Base-by-base conservation (phyloP, 202 grass and related monocot species). In the Panicum virgatum region DNA sequence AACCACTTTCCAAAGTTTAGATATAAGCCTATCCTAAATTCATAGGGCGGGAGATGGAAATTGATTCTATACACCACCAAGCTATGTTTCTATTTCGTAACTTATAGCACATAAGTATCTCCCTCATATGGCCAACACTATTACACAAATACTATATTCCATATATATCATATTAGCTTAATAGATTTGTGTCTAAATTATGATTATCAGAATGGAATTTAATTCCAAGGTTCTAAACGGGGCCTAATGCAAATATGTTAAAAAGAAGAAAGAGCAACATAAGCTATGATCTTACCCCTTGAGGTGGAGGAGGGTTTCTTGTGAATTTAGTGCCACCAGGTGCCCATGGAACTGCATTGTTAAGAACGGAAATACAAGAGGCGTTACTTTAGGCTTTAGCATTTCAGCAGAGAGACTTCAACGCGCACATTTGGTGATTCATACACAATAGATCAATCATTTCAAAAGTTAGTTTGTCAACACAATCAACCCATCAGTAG, bases 291-390 rank as follows among this genome's bases (percentile, higher is more conserved):
- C 85, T 94, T 94, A 94, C 94, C 89, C 92, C 94, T 85, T 94
- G 34, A 84, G 94, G 91, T 72, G 94, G 94, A 84, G 94, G 92
- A 73, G 92, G 91, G 69, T 97, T 97, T 77, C 94, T 88, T 25
- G 85, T 92, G 85, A 97, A 97, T 87, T 94, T 94, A 62, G 34
- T 52, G 64, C 92, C 94, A 29, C 94, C 92, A 53, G 92, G 94
- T 85, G 94, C 94, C 94, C 94, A 97, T 44, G 90, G 94, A 67
- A 97, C 94, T 94, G 88, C 70, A 22, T 54, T n/a, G 51, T 22
- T 22, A 54, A 89, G 63, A 87, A 5, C 69, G 75, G 79, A 10
- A 12, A 75, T 38, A 89, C 36, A 63, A 58, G 44, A 60, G 65
- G 65, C 26, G 22, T 67, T 80, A 29, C n/a, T 37, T 87, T 29